Conservation (phyloP, 345 rosid genomes). For the Hibiscus syriacus region DNA sequence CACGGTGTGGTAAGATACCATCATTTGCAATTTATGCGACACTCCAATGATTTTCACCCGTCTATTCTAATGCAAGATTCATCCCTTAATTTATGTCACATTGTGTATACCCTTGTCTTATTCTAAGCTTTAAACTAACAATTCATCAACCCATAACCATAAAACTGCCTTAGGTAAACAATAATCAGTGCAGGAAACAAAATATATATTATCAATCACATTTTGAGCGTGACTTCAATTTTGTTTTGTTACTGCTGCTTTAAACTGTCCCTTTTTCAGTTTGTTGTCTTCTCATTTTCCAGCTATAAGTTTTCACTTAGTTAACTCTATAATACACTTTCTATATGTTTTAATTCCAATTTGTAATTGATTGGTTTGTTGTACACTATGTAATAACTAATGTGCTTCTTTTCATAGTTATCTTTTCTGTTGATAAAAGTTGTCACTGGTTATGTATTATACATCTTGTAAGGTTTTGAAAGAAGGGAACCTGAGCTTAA, state of each 20-base stretch:
- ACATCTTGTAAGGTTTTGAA: slow-evolving; percentile 50
- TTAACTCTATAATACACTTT: not conserved
- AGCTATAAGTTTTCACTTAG: not conserved
- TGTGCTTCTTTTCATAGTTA: not conserved
- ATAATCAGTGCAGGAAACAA: not conserved
- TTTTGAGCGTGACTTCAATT: not conserved
- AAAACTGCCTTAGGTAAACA: not conserved
- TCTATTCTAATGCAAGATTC: not conserved
- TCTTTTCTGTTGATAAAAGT: not conserved
- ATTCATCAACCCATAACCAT: not conserved
- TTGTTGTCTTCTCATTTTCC: not conserved
- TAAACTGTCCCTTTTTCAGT: not conserved
- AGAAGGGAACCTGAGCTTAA: slow-evolving; percentile 62
- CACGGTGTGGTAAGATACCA: slow-evolving; percentile 47
- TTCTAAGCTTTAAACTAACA: not conserved
- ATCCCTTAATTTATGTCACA: not conserved
- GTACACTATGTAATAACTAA: not conserved
- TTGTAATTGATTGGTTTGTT: not conserved
- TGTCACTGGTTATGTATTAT: not conserved
- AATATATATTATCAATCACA: not conserved
- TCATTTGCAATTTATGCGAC: not conserved
- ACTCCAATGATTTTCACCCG: not conserved
- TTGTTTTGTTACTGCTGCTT: not conserved
- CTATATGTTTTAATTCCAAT: not conserved
- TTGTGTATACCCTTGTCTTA: no score